phyloP scores from a whole-genome alignment of 768 basidiomycete genomes.

The Pholiota conissans region DNA sequence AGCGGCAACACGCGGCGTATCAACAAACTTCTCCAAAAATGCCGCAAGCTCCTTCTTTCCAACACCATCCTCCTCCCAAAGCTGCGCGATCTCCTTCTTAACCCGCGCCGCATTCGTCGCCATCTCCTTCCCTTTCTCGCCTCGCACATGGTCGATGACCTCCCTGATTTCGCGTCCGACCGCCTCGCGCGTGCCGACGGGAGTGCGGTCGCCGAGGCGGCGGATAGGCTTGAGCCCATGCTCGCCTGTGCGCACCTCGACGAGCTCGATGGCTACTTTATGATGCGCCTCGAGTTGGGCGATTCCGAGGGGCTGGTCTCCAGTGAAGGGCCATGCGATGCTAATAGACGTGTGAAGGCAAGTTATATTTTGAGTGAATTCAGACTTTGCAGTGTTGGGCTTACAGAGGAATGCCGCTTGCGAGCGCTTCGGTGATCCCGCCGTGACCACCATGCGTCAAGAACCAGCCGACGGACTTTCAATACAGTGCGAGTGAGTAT shows the following conservation, averaged over 20 bases:
- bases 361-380: not conserved
- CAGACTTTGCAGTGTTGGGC: not conserved
- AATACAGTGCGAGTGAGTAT: slow-evolving; percentile 6
- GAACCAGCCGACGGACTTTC: slow-evolving; percentile 12
- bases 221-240: slow-evolving; percentile 12
- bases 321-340: slow-evolving; percentile 4
- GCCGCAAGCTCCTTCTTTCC: not conserved
- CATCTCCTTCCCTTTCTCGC: not conserved
- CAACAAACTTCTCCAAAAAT: slow-evolving; percentile 4
- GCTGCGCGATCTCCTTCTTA: not conserved
- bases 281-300: slow-evolving; percentile 8
- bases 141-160: not conserved
- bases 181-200: slow-evolving; percentile 13
- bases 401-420: slow-evolving; percentile 9
- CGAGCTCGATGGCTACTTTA: slow-evolving; percentile 12
- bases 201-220: not conserved
- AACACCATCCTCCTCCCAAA: slow-evolving; percentile 2
- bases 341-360: not conserved
- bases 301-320: slow-evolving; percentile 3
- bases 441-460: slow-evolving; percentile 9
- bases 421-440: slow-evolving; percentile 4
- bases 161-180: slow-evolving; percentile 9
- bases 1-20: not conserved
- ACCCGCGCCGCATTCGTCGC: slow-evolving; percentile 1
- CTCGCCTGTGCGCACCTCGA: slow-evolving; percentile 15